Evolutionary conservation across 2,329 filamentous ascomycete species (phyloP), one percentile per base, ranked within the genome.

Genomic region (Aspergillus brunneoviolaceus): DNA sequence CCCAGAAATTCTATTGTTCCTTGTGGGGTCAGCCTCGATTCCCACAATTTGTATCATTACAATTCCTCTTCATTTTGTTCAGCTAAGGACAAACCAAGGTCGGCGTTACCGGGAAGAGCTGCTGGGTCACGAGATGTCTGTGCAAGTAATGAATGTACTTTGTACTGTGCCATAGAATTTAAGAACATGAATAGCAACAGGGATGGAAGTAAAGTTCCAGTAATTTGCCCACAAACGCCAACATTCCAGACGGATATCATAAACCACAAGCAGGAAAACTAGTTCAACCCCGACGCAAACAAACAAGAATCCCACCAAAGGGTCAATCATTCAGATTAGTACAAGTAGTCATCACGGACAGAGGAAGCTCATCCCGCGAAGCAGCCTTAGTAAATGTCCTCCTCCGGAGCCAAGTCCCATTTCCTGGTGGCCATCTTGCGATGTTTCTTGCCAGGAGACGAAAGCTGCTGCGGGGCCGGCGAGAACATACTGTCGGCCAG

Each of bases 361-460:
- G 33, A 16, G 11, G 11, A 35, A 12, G 14, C 11, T 35, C 12
- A 5, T 35, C 33, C 14, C 33, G 2, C 11, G 5, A 35, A 35
- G 33, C 33, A 35, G 33, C 11, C 33, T 45, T 45, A 45, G 39
- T 62, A 72, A 27, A 74, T 67, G 52, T 78, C 73, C 50, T 75
- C 74, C 60, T 79, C 78, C 1, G 78, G 76, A 4, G 72, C 79
- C 55, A 81, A 63, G 66, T 82, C 80, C 73, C 77, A 79, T 65
- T 80, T 81, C 54, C 80, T 68, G 2, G 79, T 76, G 7, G 77
- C 78, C 69, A 82, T 71, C 63, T 79, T 81, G 51, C 77, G 74
- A 33, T 69, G 70, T 55, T 76, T 78, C 70, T 78, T 80, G 25
- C 69, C 73, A 3, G 71, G 68, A 3, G 73, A 72, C 6, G 51